Conservation (phyloP, 495 filamentous ascomycete genomes). For the Copromyces sp. region DNA sequence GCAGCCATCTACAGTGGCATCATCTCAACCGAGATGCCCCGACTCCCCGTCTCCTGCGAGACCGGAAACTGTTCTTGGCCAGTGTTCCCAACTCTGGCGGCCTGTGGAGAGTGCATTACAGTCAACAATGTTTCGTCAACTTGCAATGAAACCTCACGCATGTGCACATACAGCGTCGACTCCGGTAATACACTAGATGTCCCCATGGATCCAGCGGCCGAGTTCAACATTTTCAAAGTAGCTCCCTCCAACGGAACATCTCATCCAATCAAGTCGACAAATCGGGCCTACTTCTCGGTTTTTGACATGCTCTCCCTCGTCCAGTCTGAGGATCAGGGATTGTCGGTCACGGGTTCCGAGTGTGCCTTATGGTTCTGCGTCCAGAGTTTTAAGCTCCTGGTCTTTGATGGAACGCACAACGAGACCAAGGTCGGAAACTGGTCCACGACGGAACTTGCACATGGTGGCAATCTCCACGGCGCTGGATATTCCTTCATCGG, state of each 20-base stretch:
- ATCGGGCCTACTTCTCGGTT: conserved; percentile 21
- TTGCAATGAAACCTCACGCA: conserved; percentile 14
- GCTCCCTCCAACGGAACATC: conserved; percentile 18
- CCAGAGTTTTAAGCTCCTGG: conserved; percentile 17
- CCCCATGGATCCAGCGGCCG: not conserved
- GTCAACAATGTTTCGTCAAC: conserved; percentile 10
- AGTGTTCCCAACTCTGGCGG: conserved; percentile 24
- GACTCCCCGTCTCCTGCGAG: conserved; percentile 17
- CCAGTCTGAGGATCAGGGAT: conserved; percentile 7
- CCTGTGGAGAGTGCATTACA: conserved; percentile 21
- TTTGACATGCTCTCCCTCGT: conserved; percentile 26
- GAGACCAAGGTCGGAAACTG: conserved; percentile 16
- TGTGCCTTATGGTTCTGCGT: conserved; percentile 32
- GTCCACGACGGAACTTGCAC: conserved; percentile 17
- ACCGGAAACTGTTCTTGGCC: conserved; percentile 29
- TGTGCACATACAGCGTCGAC: conserved; percentile 22
- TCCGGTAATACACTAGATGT: conserved; percentile 18
- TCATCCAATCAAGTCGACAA: conserved; percentile 4
- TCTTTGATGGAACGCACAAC: conserved; percentile 17
- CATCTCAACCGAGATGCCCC: conserved; percentile 17
- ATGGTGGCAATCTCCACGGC: conserved; percentile 5
- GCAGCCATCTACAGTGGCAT: conserved; percentile 30
- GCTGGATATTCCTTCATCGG: conserved; percentile 23
- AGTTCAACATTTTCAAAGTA: conserved; percentile 19
- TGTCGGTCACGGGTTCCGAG: conserved; percentile 4